Evolutionary conservation across 2,329 filamentous ascomycete species (phyloP), one percentile per base, ranked within the genome.

Genomic region (Fusarium sp.): DNA sequence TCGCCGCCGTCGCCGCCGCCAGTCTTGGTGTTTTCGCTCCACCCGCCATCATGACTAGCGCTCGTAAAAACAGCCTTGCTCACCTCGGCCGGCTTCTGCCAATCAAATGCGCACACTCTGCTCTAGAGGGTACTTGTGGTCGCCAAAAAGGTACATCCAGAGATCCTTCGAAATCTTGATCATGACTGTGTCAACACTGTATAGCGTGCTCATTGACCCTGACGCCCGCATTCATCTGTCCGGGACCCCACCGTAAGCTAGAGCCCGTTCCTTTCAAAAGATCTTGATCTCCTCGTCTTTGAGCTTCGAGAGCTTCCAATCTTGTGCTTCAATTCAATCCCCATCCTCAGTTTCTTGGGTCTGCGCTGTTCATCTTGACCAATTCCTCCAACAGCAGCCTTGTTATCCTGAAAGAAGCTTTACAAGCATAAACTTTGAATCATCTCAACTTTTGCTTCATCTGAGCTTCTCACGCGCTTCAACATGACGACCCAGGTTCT

Each of bases 401-500:
- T 35, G 14, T 60, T 32, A 16, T 7, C 32, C 35, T 39, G 37
- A 39, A 25, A 43, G 43, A 60, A 45, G 27, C 43, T 41, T 39
- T 6, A 27, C 34, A 48, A 35, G 58, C 57, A 32, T 10, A 57
- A 65, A 32, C 48, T 52, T 34, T 48, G 34, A 57, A 39, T 32
- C 25, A 43, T 18, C 34, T 48, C 64, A 41, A 30, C 43, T 20
- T 52, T 30, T 18, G 34, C 20, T 57, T 48, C 50, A 48, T 39
- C 34, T 56, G 52, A 59, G 20, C 61, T 56, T 66, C 59, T 13
- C 23, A 25, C 52, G 50, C 23, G 23, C 56, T 54, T 64, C 82
- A 88, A 77, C 75, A 92, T 91, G 88, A 94, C 93, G 62, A 95
- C 93, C 74, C 91, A 89, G 75, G 86, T 91, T 67, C 87, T 95